A percentile compares a stretch with the other conserved stretches of the same genome.
phyloP scores from a whole-genome alignment of 495 filamentous ascomycete genomes.

The Lepraria neglecta region DNA sequence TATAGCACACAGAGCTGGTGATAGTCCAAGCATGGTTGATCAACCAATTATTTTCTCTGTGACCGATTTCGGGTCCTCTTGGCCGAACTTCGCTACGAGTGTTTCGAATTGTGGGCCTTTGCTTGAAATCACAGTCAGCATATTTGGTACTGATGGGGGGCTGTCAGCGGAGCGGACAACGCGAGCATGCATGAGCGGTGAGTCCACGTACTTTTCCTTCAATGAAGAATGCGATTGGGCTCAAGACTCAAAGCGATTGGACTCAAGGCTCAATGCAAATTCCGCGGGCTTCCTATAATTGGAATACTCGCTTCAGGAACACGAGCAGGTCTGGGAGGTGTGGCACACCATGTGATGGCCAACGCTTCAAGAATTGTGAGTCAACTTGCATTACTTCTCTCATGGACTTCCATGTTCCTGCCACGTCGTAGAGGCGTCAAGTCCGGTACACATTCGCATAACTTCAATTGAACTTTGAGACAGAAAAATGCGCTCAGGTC shows the following conservation, averaged over 20 bases:
- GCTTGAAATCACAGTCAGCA: constrained; percentile 1
- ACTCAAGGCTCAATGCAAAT: too few species aligned
- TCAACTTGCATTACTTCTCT: too few species aligned
- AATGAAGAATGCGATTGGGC: neutral
- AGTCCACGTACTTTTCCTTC: neutral
- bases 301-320: too few species aligned
- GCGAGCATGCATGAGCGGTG: neutral
- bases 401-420: too few species aligned
- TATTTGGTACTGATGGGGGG: neutral
- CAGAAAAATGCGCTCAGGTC: too few species aligned
- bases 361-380: too few species aligned
- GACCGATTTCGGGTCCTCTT: neutral
- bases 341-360: too few species aligned
- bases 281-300: too few species aligned
- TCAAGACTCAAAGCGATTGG: neutral
- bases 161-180: neutral
- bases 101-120: neutral
- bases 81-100: neutral
- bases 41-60: neutral
- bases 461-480: too few species aligned
- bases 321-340: too few species aligned
- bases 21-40: neutral
- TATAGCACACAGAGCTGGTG: neutral
- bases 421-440: too few species aligned
- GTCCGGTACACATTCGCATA: too few species aligned